Conservation (phyloP, 2,329 filamentous ascomycete genomes). For the Colletotrichum tamarilloi region DNA sequence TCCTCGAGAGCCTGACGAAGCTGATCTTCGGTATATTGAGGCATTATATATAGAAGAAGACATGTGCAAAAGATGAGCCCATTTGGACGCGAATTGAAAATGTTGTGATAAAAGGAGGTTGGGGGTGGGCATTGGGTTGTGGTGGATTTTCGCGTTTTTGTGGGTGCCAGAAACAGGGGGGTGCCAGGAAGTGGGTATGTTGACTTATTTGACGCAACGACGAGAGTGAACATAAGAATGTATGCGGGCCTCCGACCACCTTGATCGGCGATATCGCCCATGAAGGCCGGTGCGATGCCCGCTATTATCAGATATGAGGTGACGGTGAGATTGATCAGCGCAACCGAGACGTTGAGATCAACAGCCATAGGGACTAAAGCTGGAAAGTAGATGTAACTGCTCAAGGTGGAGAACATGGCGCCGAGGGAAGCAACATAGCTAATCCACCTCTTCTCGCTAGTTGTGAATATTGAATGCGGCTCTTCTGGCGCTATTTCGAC, state of each 20-base stretch:
- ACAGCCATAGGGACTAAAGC: constrained; percentile 55
- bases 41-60: too few relatives aligned
- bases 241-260: constrained; percentile 60
- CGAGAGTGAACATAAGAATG: constrained; percentile 57
- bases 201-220: constrained; percentile 58
- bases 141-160: too few relatives aligned
- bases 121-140: too few relatives aligned
- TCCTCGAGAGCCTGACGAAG: too few relatives aligned
- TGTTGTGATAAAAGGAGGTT: too few relatives aligned
- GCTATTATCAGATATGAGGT: constrained; percentile 61
- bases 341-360: constrained; percentile 51
- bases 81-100: too few relatives aligned
- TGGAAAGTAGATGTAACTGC: constrained; percentile 60
- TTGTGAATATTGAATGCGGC: background rate
- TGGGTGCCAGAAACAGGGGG: too few relatives aligned
- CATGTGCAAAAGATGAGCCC: too few relatives aligned
- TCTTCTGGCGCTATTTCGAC: background rate
- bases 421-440: background rate
- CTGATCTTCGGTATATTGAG: too few relatives aligned
- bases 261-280: constrained; percentile 60
- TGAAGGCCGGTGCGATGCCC: constrained; percentile 62
- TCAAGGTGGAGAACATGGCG: constrained; percentile 49
- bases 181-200: too few relatives aligned
- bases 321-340: constrained; percentile 54
- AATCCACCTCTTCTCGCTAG: background rate